phyloP scores from a whole-genome alignment of 768 basidiomycete species.

The Trametes meyenii region DNA sequence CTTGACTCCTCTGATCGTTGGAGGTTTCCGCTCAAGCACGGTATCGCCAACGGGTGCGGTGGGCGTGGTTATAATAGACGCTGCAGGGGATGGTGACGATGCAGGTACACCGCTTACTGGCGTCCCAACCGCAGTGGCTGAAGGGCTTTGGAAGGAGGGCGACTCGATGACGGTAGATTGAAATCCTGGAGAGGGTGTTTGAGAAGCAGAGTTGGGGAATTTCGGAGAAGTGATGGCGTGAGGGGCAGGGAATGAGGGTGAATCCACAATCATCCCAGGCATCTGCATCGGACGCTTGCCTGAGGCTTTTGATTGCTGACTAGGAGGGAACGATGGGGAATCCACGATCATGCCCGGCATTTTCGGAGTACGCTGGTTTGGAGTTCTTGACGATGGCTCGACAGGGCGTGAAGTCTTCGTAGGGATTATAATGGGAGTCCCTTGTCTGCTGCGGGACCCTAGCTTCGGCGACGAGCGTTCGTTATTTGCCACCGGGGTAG shows the following conservation, averaged over 20 bases:
- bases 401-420: slow-evolving; percentile 14
- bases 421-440: slow-evolving; percentile 21
- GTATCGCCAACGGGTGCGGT: slow-evolving; percentile 5
- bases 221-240: slow-evolving; percentile 18
- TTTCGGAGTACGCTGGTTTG: neutral
- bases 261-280: slow-evolving; percentile 32
- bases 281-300: slow-evolving; percentile 19
- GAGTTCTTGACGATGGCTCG: neutral
- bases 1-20: slow-evolving; percentile 25
- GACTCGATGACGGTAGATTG: slow-evolving; percentile 22
- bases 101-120: neutral
- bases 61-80: neutral
- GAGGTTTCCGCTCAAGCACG: slow-evolving; percentile 23
- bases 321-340: slow-evolving; percentile 1
- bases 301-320: neutral
- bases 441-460: slow-evolving; percentile 2
- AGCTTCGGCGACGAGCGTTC: slow-evolving; percentile 32
- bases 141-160: slow-evolving; percentile 28
- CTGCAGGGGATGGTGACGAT: neutral
- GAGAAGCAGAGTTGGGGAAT: neutral
- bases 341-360: slow-evolving; percentile 1
- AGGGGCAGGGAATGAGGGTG: slow-evolving; percentile 29
- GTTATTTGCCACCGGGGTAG: slow-evolving; percentile 23
- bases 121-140: slow-evolving; percentile 8
- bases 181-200: neutral